phyloP scores from a whole-genome alignment of 1,284 basidiomycete genomes.

The Exsudoporus floridanus region DNA sequence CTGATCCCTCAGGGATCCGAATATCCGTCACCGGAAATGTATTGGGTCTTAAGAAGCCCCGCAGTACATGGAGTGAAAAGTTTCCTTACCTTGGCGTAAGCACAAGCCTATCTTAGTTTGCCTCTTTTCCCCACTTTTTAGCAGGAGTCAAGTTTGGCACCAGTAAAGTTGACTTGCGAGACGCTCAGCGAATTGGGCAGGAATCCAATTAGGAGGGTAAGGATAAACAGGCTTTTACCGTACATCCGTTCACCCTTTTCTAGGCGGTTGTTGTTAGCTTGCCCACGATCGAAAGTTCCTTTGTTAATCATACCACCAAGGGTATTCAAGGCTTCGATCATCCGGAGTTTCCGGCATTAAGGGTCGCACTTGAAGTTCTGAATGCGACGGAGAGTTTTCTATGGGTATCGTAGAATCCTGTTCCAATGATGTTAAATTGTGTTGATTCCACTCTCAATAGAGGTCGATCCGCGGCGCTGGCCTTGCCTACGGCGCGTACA shows the following conservation, averaged over 20 bases:
- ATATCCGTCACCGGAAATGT: slow-evolving; percentile 90
- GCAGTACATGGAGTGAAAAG: slow-evolving; percentile 69
- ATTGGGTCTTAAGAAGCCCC: slow-evolving; percentile 67
- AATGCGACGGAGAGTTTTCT: slow-evolving; percentile 95
- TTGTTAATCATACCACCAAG: slow-evolving; percentile 78
- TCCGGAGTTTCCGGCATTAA: slow-evolving; percentile 82
- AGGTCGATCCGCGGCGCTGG: slow-evolving; percentile 88
- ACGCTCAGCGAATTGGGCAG: slow-evolving; percentile 78
- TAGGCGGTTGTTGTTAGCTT: slow-evolving; percentile 86
- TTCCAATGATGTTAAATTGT: slow-evolving; percentile 3
- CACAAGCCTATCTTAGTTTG: neutral
- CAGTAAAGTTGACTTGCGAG: slow-evolving; percentile 67
- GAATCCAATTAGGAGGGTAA: slow-evolving; percentile 72
- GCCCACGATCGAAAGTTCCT: slow-evolving; percentile 94
- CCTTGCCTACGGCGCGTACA: slow-evolving; percentile 89
- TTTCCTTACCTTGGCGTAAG: slow-evolving; percentile 60
- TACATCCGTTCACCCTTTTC: slow-evolving; percentile 6
- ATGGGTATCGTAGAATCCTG: slow-evolving; percentile 60
- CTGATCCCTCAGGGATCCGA: slow-evolving; percentile 77
- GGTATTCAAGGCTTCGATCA: slow-evolving; percentile 80
- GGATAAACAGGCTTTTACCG: neutral
- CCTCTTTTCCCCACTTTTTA: neutral
- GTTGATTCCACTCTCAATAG: slow-evolving; percentile 39
- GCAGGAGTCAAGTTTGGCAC: slow-evolving; percentile 58
- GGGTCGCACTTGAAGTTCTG: slow-evolving; percentile 83